These are phyloP conservation scores for Aspergillus mulundensis DNA, from an alignment of 495 filamentous ascomycete genomes.

Conservation along the genomic window DNA sequence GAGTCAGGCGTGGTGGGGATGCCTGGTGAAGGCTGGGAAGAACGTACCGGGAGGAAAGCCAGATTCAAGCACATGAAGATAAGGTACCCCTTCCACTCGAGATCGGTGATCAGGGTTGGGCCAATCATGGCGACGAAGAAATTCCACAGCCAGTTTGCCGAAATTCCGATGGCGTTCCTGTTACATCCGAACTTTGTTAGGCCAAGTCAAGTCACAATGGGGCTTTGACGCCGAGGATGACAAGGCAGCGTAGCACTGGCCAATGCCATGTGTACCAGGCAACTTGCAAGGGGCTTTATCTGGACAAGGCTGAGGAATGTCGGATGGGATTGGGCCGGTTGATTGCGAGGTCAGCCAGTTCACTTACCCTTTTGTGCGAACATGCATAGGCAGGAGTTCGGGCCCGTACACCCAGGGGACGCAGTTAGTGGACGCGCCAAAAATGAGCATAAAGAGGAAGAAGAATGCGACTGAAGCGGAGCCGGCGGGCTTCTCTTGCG, in stretches of 20 bases:
- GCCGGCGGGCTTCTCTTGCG: conserved; percentile 33
- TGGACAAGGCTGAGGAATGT: background rate
- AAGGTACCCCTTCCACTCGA: conserved; percentile 56
- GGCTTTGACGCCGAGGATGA: background rate
- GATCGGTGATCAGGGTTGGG: conserved; percentile 45
- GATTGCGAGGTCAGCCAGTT: background rate
- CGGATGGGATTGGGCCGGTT: background rate
- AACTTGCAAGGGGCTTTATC: background rate
- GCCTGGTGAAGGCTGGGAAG: background rate
- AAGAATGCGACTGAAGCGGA: conserved; percentile 40
- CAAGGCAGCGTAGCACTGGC: background rate
- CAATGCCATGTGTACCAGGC: background rate
- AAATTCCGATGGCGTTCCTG: conserved; percentile 30
- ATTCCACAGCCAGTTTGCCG: conserved; percentile 44
- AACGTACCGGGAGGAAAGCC: conserved; percentile 35
- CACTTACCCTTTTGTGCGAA: conserved; percentile 36
- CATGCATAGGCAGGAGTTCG: conserved; percentile 42
- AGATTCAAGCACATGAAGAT: conserved; percentile 57
- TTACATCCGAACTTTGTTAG: background rate
- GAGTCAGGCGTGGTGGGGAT: background rate
- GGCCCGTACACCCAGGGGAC: conserved; percentile 47
- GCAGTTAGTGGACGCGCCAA: conserved; percentile 46
- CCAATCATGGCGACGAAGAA: conserved; percentile 60
- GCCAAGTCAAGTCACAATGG: background rate
- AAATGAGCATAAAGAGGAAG: conserved; percentile 50